These are phyloP conservation scores for Aspergillus candidus DNA, from an alignment of 2,329 filamentous ascomycete species.

Conservation along the genomic window DNA sequence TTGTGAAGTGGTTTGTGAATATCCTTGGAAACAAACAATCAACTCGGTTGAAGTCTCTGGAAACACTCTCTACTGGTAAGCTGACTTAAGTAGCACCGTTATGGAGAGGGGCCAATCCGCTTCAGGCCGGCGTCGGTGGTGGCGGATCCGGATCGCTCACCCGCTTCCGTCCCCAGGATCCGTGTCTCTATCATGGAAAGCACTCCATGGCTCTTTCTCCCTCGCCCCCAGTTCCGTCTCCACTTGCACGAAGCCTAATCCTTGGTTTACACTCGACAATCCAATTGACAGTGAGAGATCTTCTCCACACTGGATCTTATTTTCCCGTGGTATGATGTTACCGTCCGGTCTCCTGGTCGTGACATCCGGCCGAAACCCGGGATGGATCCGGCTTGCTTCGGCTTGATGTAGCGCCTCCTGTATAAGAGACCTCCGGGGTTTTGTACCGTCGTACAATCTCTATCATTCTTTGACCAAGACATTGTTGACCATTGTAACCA, in stretches of 20 bases:
- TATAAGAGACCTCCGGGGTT: not conserved
- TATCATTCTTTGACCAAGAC: not conserved
- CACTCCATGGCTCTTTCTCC: constrained; percentile 1
- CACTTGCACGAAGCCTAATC: no score
- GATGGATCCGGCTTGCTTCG: not conserved
- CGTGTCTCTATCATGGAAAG: constrained; percentile 6
- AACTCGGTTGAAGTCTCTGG: no score
- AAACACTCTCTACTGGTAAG: no score
- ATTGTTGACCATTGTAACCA: constrained; percentile 4
- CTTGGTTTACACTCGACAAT: no score
- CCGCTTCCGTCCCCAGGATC: constrained; percentile 7
- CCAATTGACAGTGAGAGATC: no score
- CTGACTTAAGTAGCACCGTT: no score
- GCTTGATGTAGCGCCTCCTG: not conserved
- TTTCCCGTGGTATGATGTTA: no score
- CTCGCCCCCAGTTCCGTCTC: no score
- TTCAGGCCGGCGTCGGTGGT: constrained; percentile 13
- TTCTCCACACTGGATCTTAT: no score
- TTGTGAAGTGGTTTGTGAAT: constrained; percentile 1
- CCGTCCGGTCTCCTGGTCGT: no score
- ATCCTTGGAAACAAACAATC: no score
- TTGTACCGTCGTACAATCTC: constrained; percentile 2
- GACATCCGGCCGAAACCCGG: not conserved
- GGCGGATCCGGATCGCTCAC: not conserved
- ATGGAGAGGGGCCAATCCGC: constrained; percentile 16